Percentiles rank a stretch among this genome's conserved stretches.
phyloP scores from a whole-genome alignment of 177 flowering plant species.

The Vitis hybrid region DNA sequence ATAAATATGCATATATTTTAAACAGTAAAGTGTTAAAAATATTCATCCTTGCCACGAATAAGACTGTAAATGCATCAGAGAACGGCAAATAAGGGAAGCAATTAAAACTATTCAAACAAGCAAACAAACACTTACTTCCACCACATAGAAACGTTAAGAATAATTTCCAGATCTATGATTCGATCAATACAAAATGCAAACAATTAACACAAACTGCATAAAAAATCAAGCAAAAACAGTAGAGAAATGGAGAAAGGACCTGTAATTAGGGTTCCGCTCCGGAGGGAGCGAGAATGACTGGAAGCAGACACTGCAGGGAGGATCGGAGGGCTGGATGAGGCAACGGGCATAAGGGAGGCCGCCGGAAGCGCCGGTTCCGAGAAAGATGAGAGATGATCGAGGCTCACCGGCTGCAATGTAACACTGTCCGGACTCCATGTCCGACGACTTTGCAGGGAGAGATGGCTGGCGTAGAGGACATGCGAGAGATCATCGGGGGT shows the following conservation, averaged over 20 bases:
- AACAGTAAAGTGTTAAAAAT: no score
- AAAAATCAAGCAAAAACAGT: neutral
- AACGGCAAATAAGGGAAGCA: no score
- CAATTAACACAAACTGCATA: no score
- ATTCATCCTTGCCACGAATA: no score
- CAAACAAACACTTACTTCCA: no score
- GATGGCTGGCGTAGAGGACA: no score
- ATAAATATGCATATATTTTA: no score
- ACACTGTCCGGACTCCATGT: conserved; percentile 1
- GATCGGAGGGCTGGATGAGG: conserved; percentile 77
- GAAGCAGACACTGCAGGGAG: conserved; percentile 80
- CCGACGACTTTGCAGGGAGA: neutral
- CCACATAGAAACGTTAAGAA: no score
- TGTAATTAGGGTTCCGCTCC: conserved; percentile 78
- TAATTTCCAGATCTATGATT: neutral
- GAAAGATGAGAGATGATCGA: conserved; percentile 63
- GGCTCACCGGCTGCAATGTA: conserved; percentile 4
- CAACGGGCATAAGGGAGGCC: conserved; percentile 75
- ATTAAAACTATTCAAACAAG: no score
- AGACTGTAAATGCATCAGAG: no score
- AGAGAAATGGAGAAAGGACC: conserved; percentile 33
- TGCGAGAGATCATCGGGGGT: no score
- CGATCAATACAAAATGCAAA: no score
- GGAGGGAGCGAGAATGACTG: conserved; percentile 66
- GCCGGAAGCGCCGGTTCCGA: conserved; percentile 92